These are phyloP conservation scores for Diutina mesorugosa DNA, from an alignment of 1,139 yeast genomes.

Conservation along the genomic window DNA sequence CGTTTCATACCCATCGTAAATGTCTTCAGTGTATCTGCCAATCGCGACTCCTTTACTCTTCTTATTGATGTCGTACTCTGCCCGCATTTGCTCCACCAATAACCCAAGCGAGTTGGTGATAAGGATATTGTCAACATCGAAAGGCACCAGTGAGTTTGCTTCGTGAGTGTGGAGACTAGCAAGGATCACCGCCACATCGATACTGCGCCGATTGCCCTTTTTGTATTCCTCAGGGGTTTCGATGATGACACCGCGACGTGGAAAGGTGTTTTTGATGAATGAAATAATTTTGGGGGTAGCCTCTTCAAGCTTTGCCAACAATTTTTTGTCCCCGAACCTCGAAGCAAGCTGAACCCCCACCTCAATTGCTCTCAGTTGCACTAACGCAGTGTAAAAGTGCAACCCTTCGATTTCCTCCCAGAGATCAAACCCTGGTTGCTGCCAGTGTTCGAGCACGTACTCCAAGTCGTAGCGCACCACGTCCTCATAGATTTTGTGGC, in stretches of 20 bases:
- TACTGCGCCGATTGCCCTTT: conserved; percentile 42
- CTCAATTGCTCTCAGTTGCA: conserved; percentile 58
- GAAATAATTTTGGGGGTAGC: conserved; percentile 21
- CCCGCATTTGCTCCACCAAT: conserved; percentile 54
- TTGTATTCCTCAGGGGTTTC: conserved; percentile 49
- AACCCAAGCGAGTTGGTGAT: conserved; percentile 47
- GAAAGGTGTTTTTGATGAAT: conserved; percentile 26
- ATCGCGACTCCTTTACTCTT: conserved; percentile 50
- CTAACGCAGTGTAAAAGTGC: conserved; percentile 70
- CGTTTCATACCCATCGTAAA: conserved; percentile 67
- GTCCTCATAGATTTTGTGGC: conserved; percentile 28
- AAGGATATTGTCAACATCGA: conserved; percentile 40
- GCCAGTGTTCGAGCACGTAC: conserved; percentile 57
- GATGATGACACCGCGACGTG: conserved; percentile 32
- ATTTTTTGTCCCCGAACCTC: conserved; percentile 17
- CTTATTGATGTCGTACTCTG: conserved; percentile 64
- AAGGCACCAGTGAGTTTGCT: conserved; percentile 36
- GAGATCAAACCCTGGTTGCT: conserved; percentile 57
- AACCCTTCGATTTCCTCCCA: conserved; percentile 81
- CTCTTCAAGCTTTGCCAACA: conserved; percentile 12
- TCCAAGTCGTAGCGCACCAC: conserved; percentile 61
- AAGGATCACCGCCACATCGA: conserved; percentile 69
- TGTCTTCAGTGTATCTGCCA: conserved; percentile 91
- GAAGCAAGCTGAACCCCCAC: conserved; percentile 41
- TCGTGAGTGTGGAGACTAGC: conserved; percentile 53